Evolutionary conservation across 75 land plant genomes (phyloP).

Genomic region (Cupressus sempervirens): DNA sequence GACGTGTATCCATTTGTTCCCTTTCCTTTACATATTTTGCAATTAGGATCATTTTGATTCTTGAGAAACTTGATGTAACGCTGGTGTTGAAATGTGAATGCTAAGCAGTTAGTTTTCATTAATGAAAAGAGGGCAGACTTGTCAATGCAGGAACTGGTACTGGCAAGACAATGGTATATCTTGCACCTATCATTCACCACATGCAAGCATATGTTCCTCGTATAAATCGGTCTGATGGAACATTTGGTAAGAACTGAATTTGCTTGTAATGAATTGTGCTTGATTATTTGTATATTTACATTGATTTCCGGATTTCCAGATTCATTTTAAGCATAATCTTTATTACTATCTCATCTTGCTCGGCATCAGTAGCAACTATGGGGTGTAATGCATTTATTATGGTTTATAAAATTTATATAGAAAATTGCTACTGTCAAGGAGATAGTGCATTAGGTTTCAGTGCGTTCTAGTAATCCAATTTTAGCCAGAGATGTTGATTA

Average conservation of each 20-base stretch:
- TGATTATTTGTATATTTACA: background rate
- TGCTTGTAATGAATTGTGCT: background rate
- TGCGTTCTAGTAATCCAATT: background rate
- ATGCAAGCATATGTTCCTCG: constrained; percentile 48
- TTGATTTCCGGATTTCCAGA: background rate
- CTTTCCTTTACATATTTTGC: background rate
- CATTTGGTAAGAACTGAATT: constrained; percentile 56
- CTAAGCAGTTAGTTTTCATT: constrained; percentile 4
- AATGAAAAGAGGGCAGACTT: constrained; percentile 40
- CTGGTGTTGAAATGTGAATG: background rate
- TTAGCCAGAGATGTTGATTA: background rate
- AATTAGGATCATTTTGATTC: background rate
- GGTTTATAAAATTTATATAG: background rate
- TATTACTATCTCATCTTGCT: background rate
- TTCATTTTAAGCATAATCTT: constrained; percentile 4
- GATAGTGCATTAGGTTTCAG: background rate
- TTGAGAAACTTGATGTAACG: background rate
- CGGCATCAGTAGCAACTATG: background rate
- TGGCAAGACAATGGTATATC: constrained; percentile 88
- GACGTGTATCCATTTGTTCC: constrained; percentile 73
- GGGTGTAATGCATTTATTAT: background rate
- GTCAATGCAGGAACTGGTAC: constrained; percentile 97
- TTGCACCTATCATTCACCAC: constrained; percentile 85
- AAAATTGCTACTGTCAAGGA: background rate
- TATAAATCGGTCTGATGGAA: constrained; percentile 73